Percentiles rank a stretch among this genome's conserved stretches.
Conservation (phyloP, 345 rosid species). For the Lepidium aucheri region DNA sequence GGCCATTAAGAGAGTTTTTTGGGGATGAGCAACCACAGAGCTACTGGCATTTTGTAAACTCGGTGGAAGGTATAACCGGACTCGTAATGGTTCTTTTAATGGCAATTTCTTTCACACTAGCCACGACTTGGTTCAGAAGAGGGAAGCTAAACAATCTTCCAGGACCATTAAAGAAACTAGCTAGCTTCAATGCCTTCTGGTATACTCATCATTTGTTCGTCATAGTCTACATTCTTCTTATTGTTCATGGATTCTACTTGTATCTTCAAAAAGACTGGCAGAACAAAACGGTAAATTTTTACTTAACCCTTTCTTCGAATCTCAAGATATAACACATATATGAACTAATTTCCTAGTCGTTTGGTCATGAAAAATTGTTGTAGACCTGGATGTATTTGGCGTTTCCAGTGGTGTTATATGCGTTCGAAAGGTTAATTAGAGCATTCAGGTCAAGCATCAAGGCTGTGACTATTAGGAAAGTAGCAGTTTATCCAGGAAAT, state of each 20-base stretch:
- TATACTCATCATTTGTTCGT: constrained; percentile 74
- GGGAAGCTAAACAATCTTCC: constrained; percentile 44
- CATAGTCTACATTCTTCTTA: constrained; percentile 58
- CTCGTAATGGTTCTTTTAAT: constrained; percentile 52
- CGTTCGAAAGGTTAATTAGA: constrained; percentile 50
- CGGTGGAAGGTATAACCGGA: constrained; percentile 64
- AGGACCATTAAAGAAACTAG: constrained; percentile 50
- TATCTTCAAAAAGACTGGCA: constrained; percentile 52
- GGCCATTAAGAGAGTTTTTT: constrained; percentile 44
- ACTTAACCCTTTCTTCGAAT: background rate
- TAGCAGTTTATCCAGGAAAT: constrained; percentile 68
- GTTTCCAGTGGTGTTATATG: constrained; percentile 50
- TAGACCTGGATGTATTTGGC: constrained; percentile 87
- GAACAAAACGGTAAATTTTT: constrained; percentile 50
- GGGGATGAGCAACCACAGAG: constrained; percentile 50
- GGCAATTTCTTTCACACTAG: constrained; percentile 75
- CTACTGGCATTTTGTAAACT: constrained; percentile 62
- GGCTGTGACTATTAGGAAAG: constrained; percentile 57
- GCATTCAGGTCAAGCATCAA: constrained; percentile 66
- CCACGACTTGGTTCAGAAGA: constrained; percentile 68
- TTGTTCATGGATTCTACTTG: constrained; percentile 58
- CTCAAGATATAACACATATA: background rate
- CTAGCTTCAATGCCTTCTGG: constrained; percentile 89
- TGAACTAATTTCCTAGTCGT: background rate
- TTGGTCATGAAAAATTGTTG: background rate